Conservation (phyloP, 495 filamentous ascomycete genomes). For the Hyphodiscus hymeniophilus region DNA sequence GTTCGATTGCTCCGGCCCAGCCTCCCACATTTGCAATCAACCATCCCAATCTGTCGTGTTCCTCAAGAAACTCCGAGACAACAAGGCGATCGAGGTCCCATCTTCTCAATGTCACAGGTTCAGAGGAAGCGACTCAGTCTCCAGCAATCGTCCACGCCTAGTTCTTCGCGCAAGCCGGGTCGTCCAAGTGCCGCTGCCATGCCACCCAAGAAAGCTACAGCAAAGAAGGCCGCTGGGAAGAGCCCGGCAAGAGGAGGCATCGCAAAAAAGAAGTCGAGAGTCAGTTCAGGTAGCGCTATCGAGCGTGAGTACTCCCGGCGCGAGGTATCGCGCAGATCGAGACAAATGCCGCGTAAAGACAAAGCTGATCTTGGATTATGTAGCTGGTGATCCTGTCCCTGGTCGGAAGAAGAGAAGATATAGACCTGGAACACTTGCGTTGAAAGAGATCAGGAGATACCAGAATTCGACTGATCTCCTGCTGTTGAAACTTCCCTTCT, state of each 20-base stretch:
- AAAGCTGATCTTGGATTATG: conserved; percentile 2
- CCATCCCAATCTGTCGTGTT: neutral
- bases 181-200: neutral
- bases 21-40: neutral
- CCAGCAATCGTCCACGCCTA: conserved; percentile 9
- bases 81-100: neutral
- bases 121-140: conserved; percentile 5
- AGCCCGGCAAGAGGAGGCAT: neutral
- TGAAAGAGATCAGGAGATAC: conserved; percentile 80
- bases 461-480: conserved; percentile 78
- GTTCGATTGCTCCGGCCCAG: too few species aligned
- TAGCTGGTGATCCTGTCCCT: conserved; percentile 68
- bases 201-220: conserved; percentile 4
- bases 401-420: conserved; percentile 58
- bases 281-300: conserved; percentile 4
- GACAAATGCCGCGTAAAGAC: neutral
- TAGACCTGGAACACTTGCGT: conserved; percentile 73
- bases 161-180: conserved; percentile 7
- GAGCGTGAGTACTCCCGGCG: conserved; percentile 10
- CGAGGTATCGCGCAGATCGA: neutral
- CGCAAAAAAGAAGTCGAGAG: neutral
- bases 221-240: conserved; percentile 2
- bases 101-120: conserved; percentile 7
- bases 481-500: conserved; percentile 74
- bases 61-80: neutral